Evolutionary conservation across 805 yeast species (phyloP), one percentile per base, ranked within the genome.

Genomic region (Suhomyces sp.): DNA sequence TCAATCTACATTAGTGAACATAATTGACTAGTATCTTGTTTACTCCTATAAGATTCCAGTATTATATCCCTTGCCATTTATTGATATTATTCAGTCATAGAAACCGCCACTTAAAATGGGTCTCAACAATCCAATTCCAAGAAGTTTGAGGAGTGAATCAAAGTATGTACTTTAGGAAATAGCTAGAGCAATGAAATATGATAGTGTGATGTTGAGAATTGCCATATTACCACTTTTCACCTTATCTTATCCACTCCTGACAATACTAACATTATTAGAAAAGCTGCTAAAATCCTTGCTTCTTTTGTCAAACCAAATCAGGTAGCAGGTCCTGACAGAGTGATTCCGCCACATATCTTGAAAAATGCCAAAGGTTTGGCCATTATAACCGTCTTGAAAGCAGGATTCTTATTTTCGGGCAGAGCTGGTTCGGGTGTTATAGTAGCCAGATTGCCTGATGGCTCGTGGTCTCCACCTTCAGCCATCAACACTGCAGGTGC

Each of bases 401-500:
- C 98, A 4, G 99, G 99, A 2, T 93, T 93, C 69, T 76, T 93
- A 52, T 93, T 93, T 69, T 89, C 97, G 2, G 99, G 98, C 27
- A 82, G 99, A 68, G 98, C 97, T 0, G 99, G 99, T 24, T 89
- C 97, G 1, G 99, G 99, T 58, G 89, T 93, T 35, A 88, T 93
- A 56, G 96, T 93, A 24, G 97, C 97, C 5, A 77, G 97, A 54
- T 78, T 94, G 48, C 96, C 96, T 2, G 98, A 94, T 70, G 98
- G 97, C 0, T 72, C 88, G 0, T 93, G 99, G 99, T 91, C 97
- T 12, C 96, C 97, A 2, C 99, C 99, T 1, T 86, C 96, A 2
- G 99, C 97, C 8, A 87, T 94, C 59, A 86, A 84, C 50, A 89
- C 97, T 22, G 98, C 96, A 3, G 99, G 98, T 62, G 98, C 97